phyloP scores from a whole-genome alignment of 441 rosid genomes.

The Melastoma candidum region DNA sequence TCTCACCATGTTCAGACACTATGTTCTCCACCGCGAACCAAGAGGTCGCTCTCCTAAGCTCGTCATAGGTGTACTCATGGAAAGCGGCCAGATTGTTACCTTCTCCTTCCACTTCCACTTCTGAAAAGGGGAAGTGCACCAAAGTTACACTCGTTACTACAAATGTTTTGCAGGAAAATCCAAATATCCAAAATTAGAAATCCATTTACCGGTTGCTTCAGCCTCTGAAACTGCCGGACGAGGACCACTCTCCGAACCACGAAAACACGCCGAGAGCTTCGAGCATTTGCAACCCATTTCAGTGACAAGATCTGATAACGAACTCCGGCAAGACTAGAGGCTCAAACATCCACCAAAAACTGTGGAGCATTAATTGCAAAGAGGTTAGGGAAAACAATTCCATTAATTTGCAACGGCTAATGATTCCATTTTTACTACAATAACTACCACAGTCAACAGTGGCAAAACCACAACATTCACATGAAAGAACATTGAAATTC shows the following conservation, averaged over 20 bases:
- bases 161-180: background rate
- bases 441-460: no score
- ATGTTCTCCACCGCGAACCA: slow-evolving; percentile 47
- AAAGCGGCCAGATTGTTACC: slow-evolving; percentile 36
- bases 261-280: slow-evolving; percentile 33
- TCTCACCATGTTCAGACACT: slow-evolving; percentile 50
- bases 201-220: slow-evolving; percentile 31
- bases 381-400: no score
- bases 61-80: slow-evolving; percentile 44
- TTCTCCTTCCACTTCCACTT: slow-evolving; percentile 40
- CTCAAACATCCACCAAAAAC: no score
- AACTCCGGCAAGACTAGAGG: no score
- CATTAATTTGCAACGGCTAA: no score
- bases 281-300: slow-evolving; percentile 53
- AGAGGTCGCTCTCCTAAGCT: slow-evolving; percentile 49
- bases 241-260: slow-evolving; percentile 24
- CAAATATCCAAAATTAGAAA: slow-evolving; percentile 2
- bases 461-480: no score
- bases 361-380: no score
- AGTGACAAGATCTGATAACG: slow-evolving; percentile 9
- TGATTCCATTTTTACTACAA: no score
- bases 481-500: no score
- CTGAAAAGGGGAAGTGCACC: slow-evolving; percentile 22
- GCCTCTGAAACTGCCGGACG: slow-evolving; percentile 21
- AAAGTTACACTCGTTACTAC: slow-evolving; percentile 6